A percentile compares a stretch with the other conserved stretches of the same genome.
phyloP scores from a whole-genome alignment of 225 moss, liverwort and hornwort species.

The Neckera pumila region DNA sequence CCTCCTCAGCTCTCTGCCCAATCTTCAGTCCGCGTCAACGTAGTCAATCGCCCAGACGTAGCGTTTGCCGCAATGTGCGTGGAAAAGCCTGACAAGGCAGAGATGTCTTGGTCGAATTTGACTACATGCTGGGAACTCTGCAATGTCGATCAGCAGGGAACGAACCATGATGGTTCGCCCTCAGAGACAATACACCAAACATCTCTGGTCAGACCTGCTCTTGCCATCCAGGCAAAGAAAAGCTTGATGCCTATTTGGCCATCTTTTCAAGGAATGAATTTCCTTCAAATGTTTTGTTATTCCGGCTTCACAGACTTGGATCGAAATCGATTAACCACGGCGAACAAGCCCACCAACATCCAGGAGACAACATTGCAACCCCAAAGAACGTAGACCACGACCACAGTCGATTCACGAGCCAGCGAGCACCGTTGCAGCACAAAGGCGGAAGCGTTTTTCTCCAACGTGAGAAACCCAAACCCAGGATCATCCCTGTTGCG shows the following conservation, averaged over 20 bases:
- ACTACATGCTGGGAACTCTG: not conserved
- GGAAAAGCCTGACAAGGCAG: not conserved
- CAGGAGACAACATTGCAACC: constrained; percentile 1
- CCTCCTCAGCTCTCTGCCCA: not conserved
- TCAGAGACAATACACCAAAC: not conserved
- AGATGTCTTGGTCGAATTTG: not conserved
- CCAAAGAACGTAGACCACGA: constrained; percentile 29
- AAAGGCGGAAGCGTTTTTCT: constrained; percentile 6
- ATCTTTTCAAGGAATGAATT: not conserved
- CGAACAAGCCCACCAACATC: not conserved
- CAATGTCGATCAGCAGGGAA: not conserved
- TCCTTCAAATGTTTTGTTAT: not conserved
- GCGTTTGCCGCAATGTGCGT: not conserved
- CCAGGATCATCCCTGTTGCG: constrained; percentile 60
- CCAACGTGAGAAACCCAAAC: constrained; percentile 25
- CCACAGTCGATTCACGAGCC: constrained; percentile 41
- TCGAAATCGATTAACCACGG: not conserved
- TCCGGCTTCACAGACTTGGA: constrained; percentile 50
- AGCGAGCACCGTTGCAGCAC: constrained; percentile 19
- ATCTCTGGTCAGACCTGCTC: not conserved
- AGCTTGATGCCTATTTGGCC: not conserved
- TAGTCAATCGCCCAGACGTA: not conserved
- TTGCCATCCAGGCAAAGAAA: not conserved
- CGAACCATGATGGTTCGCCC: not conserved
- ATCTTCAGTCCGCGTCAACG: not conserved